Conservation (phyloP, 2,329 filamentous ascomycete genomes). For the Colletotrichum lindemuthianum region DNA sequence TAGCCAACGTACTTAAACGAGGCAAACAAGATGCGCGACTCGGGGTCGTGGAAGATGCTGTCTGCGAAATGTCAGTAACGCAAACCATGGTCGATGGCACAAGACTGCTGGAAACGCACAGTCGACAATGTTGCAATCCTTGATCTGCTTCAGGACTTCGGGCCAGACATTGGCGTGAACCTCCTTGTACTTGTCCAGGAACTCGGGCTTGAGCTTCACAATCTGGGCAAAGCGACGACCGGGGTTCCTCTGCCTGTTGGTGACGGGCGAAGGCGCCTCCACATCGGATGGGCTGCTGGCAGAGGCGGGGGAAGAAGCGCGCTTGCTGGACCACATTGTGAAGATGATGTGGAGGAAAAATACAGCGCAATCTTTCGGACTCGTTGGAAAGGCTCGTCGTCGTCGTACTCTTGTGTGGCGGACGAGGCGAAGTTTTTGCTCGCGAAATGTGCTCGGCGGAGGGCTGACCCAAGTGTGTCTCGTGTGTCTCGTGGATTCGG, state of each 20-base stretch:
- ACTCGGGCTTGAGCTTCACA: slow-evolving; percentile 75
- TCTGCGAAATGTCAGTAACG: slow-evolving; percentile 55
- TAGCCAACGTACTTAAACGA: slow-evolving; percentile 83
- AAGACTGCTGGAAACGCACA: slow-evolving; percentile 58
- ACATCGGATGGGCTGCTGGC: slow-evolving; percentile 23
- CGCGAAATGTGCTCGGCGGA: slow-evolving; percentile 21
- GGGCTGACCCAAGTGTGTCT: slow-evolving; percentile 24
- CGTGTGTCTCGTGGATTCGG: slow-evolving; percentile 25
- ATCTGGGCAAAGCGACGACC: slow-evolving; percentile 75
- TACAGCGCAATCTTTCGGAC: neutral
- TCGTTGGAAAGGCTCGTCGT: slow-evolving; percentile 14
- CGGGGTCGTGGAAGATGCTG: slow-evolving; percentile 76
- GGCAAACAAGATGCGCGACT: slow-evolving; percentile 73
- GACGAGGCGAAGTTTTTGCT: slow-evolving; percentile 14
- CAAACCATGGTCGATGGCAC: neutral
- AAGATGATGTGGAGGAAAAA: neutral
- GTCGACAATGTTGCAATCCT: slow-evolving; percentile 78
- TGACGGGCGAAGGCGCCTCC: slow-evolving; percentile 24
- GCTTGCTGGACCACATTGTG: slow-evolving; percentile 34
- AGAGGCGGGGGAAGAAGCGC: slow-evolving; percentile 16
- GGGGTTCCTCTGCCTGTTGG: slow-evolving; percentile 48
- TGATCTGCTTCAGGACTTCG: slow-evolving; percentile 79
- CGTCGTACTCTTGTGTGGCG: neutral
- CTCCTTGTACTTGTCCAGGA: slow-evolving; percentile 75
- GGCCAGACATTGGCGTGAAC: slow-evolving; percentile 81